Base-by-base conservation (phyloP, 73 alveolate species). In the Paramecium biaurelia region DNA sequence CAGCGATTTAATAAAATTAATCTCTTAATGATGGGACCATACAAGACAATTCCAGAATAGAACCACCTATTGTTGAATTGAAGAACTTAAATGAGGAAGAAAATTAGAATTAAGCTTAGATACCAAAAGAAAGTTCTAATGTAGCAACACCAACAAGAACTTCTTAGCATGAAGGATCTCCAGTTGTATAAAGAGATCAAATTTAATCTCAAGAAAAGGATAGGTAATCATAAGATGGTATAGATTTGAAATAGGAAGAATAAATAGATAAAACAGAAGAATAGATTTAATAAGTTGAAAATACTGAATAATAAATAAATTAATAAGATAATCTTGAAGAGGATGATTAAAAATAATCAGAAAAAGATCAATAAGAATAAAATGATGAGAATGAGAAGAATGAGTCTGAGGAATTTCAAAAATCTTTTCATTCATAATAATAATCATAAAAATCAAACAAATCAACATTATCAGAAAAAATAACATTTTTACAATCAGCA, bases 61-160 rank as follows among this genome's bases (percentile, higher is more conserved):
- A 63, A 63, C 24, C 68, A 53, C 68, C 68, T 53, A 18, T 53
- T 53, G 68, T 53, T 5, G 68, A 53, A 53, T 53, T 53, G 30
- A 53, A 53, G 68, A 53, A 53, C 68, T 53, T 4, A 53, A 53
- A 53, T 53, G 68, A 53, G 8, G 68, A 53, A 53, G 30, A n/a
- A 53, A 53, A 53, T 53, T 53, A 53, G 23, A 26, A 63, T 1
- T 63, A 63, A 63, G 24, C 28, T 20, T 12, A 63, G 26, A 63
- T 32, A 10, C 47, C 24, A 63, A 63, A 63, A 32, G 20, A 26
- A 30, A 15, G 1, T 3, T 63, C 84, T 9, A 63, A 63, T 63
- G 45, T 63, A 14, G 84, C 84, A 11, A 63, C 84, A 30, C 84
- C 84, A 63, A 63, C 84, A 63, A 63, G 84, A 63, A 63, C 84